Base-by-base conservation (phyloP, 2,329 filamentous ascomycete genomes). In the Purpureocillium takamizusanense region DNA sequence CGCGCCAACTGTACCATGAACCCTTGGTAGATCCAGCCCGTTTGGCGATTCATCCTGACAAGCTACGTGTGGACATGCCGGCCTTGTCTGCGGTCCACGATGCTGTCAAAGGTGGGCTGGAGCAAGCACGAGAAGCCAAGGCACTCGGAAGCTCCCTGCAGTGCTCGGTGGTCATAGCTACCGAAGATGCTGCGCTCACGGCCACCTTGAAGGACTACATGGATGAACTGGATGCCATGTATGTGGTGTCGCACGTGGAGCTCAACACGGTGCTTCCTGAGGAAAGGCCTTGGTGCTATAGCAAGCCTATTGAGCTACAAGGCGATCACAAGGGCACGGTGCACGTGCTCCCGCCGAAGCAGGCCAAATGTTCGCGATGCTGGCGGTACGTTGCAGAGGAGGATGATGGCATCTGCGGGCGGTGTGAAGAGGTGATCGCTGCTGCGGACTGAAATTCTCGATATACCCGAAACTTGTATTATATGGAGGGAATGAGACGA, bases 331-430 rank as follows among this genome's bases (percentile, higher is more conserved):
- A 47, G 41, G 63, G 62, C 27, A 61, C 49, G 23, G 68, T 67
- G 16, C 60, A 63, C 46, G 67, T 72, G 16, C 47, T 70, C 36
- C 69, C 74, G 41, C 74, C 74, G 1, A 56, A 50, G 48, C 52
- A 68, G 11, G 62, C 70, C 34, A 98, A 97, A 60, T 98, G 92
- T 57, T 71, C 76, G 1, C 72, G 92, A 36, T 98, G 92, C 63
- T 98, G 92, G 92, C 77, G 83, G 44, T 94, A 86, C 58, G 71
- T 83, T 17, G 80, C 83, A n/a, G 66, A 73, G n/a, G 61, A 62
- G 35, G 71, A 81, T 48, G 77, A 83, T 14, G 59, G 65, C 30
- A 63, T 94, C 14, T 97, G 90, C 59, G 62, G 60, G 35, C 69
- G 87, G 53, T 97, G 90, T 57, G 77, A 81, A 23, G 72, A 76